Base-by-base conservation (phyloP, 441 rosid genomes). In the Adansonia gregorii region DNA sequence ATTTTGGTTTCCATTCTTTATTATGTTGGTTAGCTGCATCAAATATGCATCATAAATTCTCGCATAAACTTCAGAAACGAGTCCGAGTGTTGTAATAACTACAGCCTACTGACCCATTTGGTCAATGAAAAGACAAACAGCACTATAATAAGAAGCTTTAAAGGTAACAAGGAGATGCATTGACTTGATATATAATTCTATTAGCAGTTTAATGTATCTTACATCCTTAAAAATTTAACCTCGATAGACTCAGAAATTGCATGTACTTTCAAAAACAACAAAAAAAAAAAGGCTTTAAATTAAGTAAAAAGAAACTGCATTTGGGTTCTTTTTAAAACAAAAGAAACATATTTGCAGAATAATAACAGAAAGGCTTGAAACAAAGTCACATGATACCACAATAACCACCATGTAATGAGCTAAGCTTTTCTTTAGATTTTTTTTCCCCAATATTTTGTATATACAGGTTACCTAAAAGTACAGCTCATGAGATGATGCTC, bases 1-100 rank as follows among this genome's bases (percentile, higher is more conserved):
- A 79, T 83, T 93, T 94, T 72, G 97, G 97, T 83, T 91, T 94
- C 97, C 39, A 31, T 31, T 31, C 93, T 81, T 89, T 94, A 61
- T 86, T 86, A 75, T 88, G 95, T 56, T 87, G 91, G 14, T 86
- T 64, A 85, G 89, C 98, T 92, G 91, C 84, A 85, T 5, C 17
- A 58, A 72, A 82, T 67, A 17, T 31, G 43, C 35, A 69, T 20
- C 11, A 22, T 2, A 12, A 48, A 51, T 41, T 69, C 73, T 67
- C 73, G 2, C 19, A 48, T 11, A 24, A 68, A 54, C 59, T 41
- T 41, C 45, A 41, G 45, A 41, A 41, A 41, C 45, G 1, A 41
- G 45, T 41, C 45, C 45, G 8, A 41, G 45, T 6, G 45, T 0
- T 41, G 6, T 41, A 41, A 41, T 41, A 41, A 41, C 8, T 41